Evolutionary conservation across 192 early-diverging fungal genomes (phyloP).

Genomic region (Coemansia biformis): DNA sequence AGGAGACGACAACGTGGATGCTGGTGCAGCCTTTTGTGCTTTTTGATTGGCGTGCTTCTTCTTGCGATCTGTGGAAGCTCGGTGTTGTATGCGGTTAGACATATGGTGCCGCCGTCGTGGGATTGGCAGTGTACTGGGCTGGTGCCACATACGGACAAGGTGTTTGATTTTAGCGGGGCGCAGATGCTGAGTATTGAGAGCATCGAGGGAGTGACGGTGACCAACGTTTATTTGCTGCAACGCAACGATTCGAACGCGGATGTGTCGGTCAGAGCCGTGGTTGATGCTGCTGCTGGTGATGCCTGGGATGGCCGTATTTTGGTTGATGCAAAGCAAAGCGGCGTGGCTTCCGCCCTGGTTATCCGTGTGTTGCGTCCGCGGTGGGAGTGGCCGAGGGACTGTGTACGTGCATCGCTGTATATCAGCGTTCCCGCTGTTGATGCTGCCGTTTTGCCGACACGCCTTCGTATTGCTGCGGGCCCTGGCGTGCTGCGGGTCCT

Average conservation of each 20-base stretch:
- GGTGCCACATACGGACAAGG: constrained; percentile 5
- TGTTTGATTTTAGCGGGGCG: constrained; percentile 5
- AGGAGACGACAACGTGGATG: constrained; percentile 4
- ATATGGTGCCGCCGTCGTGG: constrained; percentile 4
- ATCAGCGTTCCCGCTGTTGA: constrained; percentile 6
- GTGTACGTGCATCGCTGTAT: constrained; percentile 21
- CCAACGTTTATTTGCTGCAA: constrained; percentile 13
- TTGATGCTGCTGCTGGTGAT: constrained; percentile 5
- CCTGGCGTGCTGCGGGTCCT: constrained; percentile 6
- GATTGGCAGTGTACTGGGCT: constrained; percentile 21
- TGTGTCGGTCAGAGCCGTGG: constrained; percentile 15
- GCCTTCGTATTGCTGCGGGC: constrained; percentile 9
- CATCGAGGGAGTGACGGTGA: constrained; percentile 16
- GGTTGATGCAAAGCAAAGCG: not conserved
- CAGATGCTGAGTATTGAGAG: constrained; percentile 17
- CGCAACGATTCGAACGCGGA: not conserved
- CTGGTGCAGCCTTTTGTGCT: constrained; percentile 19
- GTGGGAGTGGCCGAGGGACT: constrained; percentile 32
- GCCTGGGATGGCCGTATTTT: constrained; percentile 7
- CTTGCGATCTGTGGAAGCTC: constrained; percentile 5
- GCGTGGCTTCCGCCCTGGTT: not conserved
- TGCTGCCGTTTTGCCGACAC: not conserved
- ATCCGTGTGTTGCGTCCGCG: constrained; percentile 9
- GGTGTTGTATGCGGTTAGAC: constrained; percentile 6
- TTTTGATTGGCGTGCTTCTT: constrained; percentile 6